Evolutionary conservation across 1,284 basidiomycete genomes (phyloP), one percentile per base, ranked within the genome.

Genomic region (Apiotrichum gamsii): DNA sequence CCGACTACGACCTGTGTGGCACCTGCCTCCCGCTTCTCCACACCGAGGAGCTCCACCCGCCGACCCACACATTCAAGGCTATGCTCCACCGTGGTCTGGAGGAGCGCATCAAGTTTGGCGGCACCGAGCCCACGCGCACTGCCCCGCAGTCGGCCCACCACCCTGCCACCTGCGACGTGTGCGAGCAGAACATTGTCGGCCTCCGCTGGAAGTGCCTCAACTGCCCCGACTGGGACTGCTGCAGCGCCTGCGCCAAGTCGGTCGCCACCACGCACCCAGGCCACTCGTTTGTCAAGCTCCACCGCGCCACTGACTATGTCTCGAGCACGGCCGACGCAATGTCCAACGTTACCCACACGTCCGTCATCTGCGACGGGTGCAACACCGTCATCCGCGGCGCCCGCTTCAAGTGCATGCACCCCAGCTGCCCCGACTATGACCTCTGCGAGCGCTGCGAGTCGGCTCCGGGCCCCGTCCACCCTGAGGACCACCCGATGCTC

Each of bases 361-460:
- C 58, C 42, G 56, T 70, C 31, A 47, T 69, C 24, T 72, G 70
- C 43, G 69, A 71, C 41, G 66, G 65, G 3, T 72, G 70, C 56
- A 57, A 70, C 47, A 36, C 48, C 13, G 49, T 47, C 15, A 64
- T 73, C 42, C 51, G 49, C 21, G 69, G 71, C 5, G 43, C 56
- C 0, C 54, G 72, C 18, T 74, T 64, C 67, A 74, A 88, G 83
- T 93, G 89, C 71, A 65, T 70, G 80, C 84, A 90, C 67, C 78
- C 82, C 15, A 71, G 76, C 15, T 93, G 90, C 69, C 8, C 25
- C 8, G 87, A 93, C 70, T 90, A 83, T 58, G 89, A 93, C 61
- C 76, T 93, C 15, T 93, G 89, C 72, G 78, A 79, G 57, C 72
- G 74, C 49, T 93, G 90, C 71, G 89, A 93, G 72, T 82, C 87